Evolutionary conservation across 441 rosid genomes (phyloP).

Genomic region (Erodium texanum): DNA sequence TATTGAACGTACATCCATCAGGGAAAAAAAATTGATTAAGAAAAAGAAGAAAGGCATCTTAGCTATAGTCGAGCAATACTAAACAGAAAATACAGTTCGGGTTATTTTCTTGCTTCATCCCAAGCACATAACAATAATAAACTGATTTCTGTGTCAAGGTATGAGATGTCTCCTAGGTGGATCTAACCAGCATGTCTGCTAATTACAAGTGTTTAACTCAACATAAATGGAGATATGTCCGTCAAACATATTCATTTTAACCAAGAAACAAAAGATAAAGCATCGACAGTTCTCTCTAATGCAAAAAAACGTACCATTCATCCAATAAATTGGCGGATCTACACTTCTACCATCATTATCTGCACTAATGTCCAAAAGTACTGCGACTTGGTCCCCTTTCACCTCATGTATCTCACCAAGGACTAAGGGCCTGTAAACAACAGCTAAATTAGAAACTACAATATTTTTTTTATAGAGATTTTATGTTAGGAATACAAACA

Average conservation of each 20-base stretch:
- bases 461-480: not conserved
- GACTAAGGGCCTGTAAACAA: slow-evolving; percentile 3
- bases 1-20: not conserved
- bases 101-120: not conserved
- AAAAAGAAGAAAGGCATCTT: not conserved
- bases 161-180: too few relatives aligned
- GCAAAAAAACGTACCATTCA: not conserved
- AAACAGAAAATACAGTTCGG: not conserved
- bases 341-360: not conserved
- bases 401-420: slow-evolving; percentile 2
- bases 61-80: not conserved
- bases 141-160: too few relatives aligned
- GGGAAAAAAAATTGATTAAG: not conserved
- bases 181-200: too few relatives aligned
- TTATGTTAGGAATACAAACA: too few relatives aligned
- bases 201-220: too few relatives aligned
- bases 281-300: too few relatives aligned
- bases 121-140: not conserved
- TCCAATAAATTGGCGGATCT: slow-evolving; percentile 1
- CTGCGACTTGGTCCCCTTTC: not conserved
- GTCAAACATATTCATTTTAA: too few relatives aligned
- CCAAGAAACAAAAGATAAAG: too few relatives aligned
- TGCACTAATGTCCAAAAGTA: not conserved
- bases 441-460: not conserved
- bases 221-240: too few relatives aligned